phyloP scores from a whole-genome alignment of 139 green algal genomes.

The Mychonastes homosphaera region DNA sequence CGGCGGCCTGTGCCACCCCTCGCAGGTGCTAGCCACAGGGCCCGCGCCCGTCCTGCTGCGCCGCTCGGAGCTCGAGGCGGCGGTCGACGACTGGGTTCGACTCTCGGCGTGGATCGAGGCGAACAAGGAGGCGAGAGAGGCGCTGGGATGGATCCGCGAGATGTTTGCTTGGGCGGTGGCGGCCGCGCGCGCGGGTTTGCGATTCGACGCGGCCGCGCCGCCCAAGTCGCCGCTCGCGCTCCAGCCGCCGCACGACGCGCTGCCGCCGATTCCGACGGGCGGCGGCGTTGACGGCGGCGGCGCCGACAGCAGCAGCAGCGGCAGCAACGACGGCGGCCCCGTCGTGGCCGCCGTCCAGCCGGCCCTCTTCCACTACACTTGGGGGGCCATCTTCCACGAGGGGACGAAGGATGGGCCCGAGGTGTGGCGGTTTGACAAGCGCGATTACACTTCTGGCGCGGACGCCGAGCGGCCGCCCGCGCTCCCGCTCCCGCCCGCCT shows the following conservation, averaged over 20 bases:
- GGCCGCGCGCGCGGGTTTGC: constrained; percentile 31
- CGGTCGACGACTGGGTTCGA: constrained; percentile 65
- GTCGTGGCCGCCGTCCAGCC: constrained; percentile 42
- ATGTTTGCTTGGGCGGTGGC: constrained; percentile 79
- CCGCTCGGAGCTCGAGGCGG: constrained; percentile 34
- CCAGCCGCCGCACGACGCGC: constrained; percentile 73
- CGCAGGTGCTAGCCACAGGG: constrained; percentile 35
- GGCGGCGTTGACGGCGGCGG: no score
- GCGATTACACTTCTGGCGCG: constrained; percentile 36
- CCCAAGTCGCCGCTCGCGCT: constrained; percentile 48
- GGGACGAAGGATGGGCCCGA: constrained; percentile 38
- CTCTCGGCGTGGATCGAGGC: constrained; percentile 66
- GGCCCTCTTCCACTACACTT: constrained; percentile 83
- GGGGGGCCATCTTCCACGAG: constrained; percentile 48
- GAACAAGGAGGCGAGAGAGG: constrained; percentile 57
- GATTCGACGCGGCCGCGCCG: constrained; percentile 29
- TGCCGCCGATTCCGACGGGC: no score
- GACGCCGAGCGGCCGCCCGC: neutral
- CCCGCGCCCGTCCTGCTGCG: constrained; percentile 60
- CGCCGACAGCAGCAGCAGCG: no score
- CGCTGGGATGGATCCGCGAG: constrained; percentile 78
- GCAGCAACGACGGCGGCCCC: no score
- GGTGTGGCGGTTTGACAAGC: constrained; percentile 75
- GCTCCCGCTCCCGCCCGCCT: neutral
- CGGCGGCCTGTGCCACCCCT: neutral